Evolutionary conservation across 2,329 filamentous ascomycete genomes (phyloP), one percentile per base, ranked within the genome.

Genomic region (Lecanoromycetidae sp.): DNA sequence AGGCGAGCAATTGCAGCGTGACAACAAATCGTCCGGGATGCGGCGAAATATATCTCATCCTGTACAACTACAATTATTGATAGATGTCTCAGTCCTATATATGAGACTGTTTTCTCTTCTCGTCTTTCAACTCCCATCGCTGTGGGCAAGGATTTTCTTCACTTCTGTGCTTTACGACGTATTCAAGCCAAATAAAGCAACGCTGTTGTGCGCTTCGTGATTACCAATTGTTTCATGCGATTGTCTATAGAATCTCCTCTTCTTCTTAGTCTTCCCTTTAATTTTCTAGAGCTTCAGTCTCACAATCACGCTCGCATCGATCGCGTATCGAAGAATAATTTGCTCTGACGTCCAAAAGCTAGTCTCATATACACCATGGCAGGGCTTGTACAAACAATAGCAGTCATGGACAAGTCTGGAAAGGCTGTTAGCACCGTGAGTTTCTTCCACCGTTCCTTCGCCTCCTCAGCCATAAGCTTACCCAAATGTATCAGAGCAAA

Each of bases 341-440:
- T 20, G 15, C n/a, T n/a, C n/a, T n/a, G n/a, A n/a, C n/a, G n/a
- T n/a, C n/a, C n/a, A n/a, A 34, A 36, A 27, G 15, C 9, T 15
- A 27, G n/a, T n/a, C 7, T 20, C 9, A 27, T 20, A 54, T 17
- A 9, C 33, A 33, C 10, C 13, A 54, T 60, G 19, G 59, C 60
- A 43, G 55, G 51, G 35, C 48, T 77, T 26, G 71, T 75, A 53
- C 82, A 94, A 66, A 90, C 85, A 41, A 80, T 94, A 56, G 88
- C 86, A 55, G 84, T 94, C 59, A 82, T 94, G 66, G 91, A 94
- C 70, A 87, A 78, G 64, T 91, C 86, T 49, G 87, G 87, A 58
- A 93, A 94, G 68, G 80, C 94, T 42, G 85, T 94, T 57, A 88
- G 81, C 72, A 91, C 82, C 50, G 86, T 88, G 72, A 63, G 82